Base-by-base conservation (phyloP, 495 filamentous ascomycete species). In the Trichoderma reesei region DNA sequence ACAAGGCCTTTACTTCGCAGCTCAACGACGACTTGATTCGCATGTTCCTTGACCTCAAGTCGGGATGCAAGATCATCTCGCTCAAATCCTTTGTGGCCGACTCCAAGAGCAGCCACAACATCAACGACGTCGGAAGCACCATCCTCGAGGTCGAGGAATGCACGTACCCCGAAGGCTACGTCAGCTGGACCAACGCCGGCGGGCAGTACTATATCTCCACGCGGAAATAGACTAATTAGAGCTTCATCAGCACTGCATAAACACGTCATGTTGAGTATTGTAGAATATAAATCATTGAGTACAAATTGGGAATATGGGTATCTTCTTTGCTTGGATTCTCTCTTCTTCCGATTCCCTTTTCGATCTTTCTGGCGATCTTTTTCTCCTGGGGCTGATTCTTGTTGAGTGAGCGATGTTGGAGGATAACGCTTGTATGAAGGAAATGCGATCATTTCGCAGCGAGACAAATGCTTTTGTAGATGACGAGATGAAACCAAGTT, bases 11-110 rank as follows among this genome's bases (percentile, higher is more conserved):
- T 73, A 90, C 86, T 13, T 85, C 91, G 5, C 82, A 86, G 54
- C 82, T 96, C 63, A 98, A 98, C 75, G 88, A 89, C 70, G 83
- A 86, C 67, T 82, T 98, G 62, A 86, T 91, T 67, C 87, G 89
- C 67, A 89, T 96, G 77, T 98, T 98, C 72, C 75, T 98, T 65
- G 94, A 98, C 72, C 82, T 97, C 68, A 97, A 96, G 75, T 86
- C 91, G 60, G 95, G 95, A 36, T 89, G 89, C 72, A 85, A 88
- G 73, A 88, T 98, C 64, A 86, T 98, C 31, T 72, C 76, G 65
- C 74, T 78, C 48, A 78, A 79, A 69, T 73, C 72, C 36, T 80
- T 78, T 66, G 75, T 80, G 33, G 73, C 76, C 65, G 77, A 78
- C 65, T 75, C 76, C 67, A 78, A 75, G 65, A 74, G 74, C 62